Evolutionary conservation across 129 eudicot genomes (phyloP).

Genomic region (Gnaphalium uliginosum): DNA sequence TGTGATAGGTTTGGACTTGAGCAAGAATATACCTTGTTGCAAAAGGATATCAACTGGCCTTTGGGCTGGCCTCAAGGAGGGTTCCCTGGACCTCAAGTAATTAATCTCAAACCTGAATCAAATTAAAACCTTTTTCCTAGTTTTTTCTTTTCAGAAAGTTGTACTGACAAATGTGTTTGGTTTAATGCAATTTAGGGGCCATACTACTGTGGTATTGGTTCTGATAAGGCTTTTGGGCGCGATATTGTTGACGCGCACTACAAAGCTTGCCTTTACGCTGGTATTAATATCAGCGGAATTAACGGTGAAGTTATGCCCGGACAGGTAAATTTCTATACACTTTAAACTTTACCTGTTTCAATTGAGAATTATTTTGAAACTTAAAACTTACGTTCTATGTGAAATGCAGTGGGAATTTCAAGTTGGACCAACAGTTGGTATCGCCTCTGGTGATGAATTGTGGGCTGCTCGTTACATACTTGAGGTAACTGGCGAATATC

Average conservation of each 20-base stretch:
- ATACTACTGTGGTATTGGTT: constrained; percentile 89
- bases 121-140: background rate
- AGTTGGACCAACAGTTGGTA: constrained; percentile 95
- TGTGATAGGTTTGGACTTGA: constrained; percentile 75
- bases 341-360: background rate
- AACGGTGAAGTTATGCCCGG: constrained; percentile 98
- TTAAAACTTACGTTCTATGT: background rate
- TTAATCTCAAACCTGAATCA: background rate
- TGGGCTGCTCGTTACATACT: constrained; percentile 97
- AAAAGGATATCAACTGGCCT: constrained; percentile 69
- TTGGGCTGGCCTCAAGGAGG: constrained; percentile 89
- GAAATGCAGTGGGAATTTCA: constrained; percentile 86
- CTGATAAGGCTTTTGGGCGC: constrained; percentile 86
- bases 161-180: background rate
- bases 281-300: constrained; percentile 79
- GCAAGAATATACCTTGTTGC: constrained; percentile 86
- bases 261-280: constrained; percentile 87
- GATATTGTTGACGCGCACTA: constrained; percentile 88
- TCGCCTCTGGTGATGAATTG: constrained; percentile 84
- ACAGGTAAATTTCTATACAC: constrained; percentile 48
- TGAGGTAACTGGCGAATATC: constrained; percentile 53
- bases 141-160: background rate
- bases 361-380: background rate
- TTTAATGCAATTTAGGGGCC: constrained; percentile 65
- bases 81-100: constrained; percentile 84